These are phyloP conservation scores for Creolimax fragrantissima DNA, from an alignment of 78 protist species.

Conservation along the genomic window DNA sequence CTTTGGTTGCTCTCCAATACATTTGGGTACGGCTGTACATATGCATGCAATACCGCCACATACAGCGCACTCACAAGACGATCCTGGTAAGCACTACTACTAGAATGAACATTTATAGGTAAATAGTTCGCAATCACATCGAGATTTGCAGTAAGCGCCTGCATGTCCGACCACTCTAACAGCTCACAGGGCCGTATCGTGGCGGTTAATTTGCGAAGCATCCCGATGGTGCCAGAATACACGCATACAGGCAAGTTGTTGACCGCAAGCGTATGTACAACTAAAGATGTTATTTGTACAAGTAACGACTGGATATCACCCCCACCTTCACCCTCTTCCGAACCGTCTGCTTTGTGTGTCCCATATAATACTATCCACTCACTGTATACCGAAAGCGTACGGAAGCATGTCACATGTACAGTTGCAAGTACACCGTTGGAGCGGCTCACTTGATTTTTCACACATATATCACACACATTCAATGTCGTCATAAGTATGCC, in stretches of 20 bases:
- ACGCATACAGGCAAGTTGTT: background rate
- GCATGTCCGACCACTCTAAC: background rate
- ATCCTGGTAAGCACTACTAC: background rate
- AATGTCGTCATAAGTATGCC: background rate
- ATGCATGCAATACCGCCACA: background rate
- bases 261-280: background rate
- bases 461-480: background rate
- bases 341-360: background rate
- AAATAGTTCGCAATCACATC: background rate
- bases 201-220: background rate
- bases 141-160: background rate
- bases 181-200: background rate
- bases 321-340: background rate
- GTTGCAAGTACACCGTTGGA: background rate
- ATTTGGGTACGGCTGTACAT: background rate
- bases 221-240: background rate
- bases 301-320: background rate
- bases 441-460: background rate
- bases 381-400: background rate
- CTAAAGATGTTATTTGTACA: background rate
- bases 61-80: background rate
- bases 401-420: background rate
- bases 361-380: background rate
- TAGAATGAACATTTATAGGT: background rate
- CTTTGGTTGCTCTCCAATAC: background rate